phyloP scores from a whole-genome alignment of 345 rosid genomes.

The Eucalyptus pauciflora region DNA sequence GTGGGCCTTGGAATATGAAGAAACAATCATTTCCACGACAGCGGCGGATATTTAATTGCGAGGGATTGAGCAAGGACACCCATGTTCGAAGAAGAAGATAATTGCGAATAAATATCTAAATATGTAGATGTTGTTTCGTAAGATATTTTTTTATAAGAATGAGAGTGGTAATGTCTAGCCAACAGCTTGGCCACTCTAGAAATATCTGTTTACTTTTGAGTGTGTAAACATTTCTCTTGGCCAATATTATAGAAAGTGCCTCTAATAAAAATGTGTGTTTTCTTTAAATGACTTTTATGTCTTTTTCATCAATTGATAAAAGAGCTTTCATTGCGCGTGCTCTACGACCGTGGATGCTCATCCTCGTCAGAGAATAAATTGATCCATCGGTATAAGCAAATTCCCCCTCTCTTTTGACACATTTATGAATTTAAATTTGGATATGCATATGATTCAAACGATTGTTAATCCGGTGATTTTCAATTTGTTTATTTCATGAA shows the following conservation, averaged over 20 bases:
- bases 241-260: not conserved
- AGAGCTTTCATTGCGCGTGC: fast-evolving
- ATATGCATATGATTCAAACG: not conserved
- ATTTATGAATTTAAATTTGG: not conserved
- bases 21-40: not conserved
- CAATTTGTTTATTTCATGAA: not conserved
- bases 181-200: not conserved
- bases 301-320: not conserved
- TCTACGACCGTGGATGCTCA: too few species aligned
- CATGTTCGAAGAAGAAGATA: not conserved
- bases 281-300: not conserved
- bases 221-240: not conserved
- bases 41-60: not conserved
- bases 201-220: not conserved
- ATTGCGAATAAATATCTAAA: not conserved
- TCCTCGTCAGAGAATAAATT: too few species aligned
- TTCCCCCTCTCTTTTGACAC: not conserved
- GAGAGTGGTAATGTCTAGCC: not conserved
- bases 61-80: not conserved
- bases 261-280: not conserved
- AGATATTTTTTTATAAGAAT: too few species aligned
- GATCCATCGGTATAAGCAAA: too few species aligned
- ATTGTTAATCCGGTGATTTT: not conserved
- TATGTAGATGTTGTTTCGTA: too few species aligned
- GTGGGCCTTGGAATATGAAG: fast-evolving